These are phyloP conservation scores for Aspergillus steynii DNA, from an alignment of 495 filamentous ascomycete species.

Conservation along the genomic window DNA sequence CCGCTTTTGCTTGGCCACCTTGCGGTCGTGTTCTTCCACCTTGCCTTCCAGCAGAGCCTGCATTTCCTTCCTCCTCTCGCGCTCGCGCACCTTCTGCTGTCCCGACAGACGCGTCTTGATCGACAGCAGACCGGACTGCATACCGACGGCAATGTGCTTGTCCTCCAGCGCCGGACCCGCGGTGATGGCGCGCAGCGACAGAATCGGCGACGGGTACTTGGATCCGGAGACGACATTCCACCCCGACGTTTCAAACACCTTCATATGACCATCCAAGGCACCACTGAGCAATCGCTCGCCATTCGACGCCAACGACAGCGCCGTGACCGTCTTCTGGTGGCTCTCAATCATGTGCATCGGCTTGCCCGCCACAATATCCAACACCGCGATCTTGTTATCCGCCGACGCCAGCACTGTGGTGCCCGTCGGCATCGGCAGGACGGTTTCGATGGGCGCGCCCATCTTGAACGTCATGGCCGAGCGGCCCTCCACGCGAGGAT, in stretches of 20 bases:
- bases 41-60: conserved; percentile 75
- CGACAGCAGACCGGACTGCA: conserved; percentile 87
- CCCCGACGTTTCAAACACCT: conserved; percentile 84
- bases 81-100: conserved; percentile 73
- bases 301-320: conserved; percentile 74
- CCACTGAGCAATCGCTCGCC: conserved; percentile 80
- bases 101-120: conserved; percentile 84
- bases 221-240: conserved; percentile 93
- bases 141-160: conserved; percentile 88
- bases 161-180: conserved; percentile 68
- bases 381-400: conserved; percentile 86
- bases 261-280: conserved; percentile 91
- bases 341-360: conserved; percentile 82
- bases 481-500: conserved; percentile 68
- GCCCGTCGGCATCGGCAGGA: conserved; percentile 81
- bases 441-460: conserved; percentile 77
- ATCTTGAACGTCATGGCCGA: conserved; percentile 92
- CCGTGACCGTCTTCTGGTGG: conserved; percentile 97
- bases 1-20: conserved; percentile 63
- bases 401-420: conserved; percentile 83
- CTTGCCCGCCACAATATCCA: conserved; percentile 90
- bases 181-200: conserved; percentile 74
- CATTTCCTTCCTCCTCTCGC: conserved; percentile 83
- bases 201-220: conserved; percentile 88
- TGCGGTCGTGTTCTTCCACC: conserved; percentile 66